Evolutionary conservation across 176 grass and related monocot genomes (phyloP), one percentile per base, ranked within the genome.

Genomic region (Canna indica): DNA sequence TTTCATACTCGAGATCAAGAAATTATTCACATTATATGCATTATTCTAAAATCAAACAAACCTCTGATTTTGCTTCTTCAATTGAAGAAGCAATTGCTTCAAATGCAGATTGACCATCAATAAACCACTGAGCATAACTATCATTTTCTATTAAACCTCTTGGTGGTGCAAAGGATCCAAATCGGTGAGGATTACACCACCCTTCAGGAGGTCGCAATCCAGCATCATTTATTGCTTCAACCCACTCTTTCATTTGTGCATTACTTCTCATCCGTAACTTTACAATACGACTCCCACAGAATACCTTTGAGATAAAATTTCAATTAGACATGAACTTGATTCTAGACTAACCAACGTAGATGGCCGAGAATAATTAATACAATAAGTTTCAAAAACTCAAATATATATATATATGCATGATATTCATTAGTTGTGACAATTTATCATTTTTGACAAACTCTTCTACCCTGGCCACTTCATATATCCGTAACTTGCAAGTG

Each of bases 51-150:
- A 59, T 52, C 26, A 72, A 76, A 76, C 64, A 26, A 10, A 90
- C 90, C 86, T 95, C 84, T 73, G 90, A 95, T 81, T 90, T 95
- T 22, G 86, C 86, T 70, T 85, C 60, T 76, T 87, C 84, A 30
- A 95, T 95, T 29, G 90, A 90, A 80, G 76, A 81, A 72, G 90
- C 86, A 80, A 95, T 90, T 71, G 90, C 90, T 27, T 85, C 82
- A 73, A 95, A 95, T 12, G 76, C 78, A 78, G 86, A 76, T 84
- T 78, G 69, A 50, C 90, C 90, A 76, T 95, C 90, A 46, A 95
- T 73, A 65, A 95, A 95, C 90, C 90, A 95, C 29, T 95, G 90
- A 26, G 85, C 90, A 2, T 69, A 26, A 72, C 80, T 90, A 48
- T 81, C 90, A 56, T 90, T 86, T 62, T 95, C 84, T 45, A 66